Evolutionary conservation across 164 flowering plant genomes (phyloP).

Genomic region (Magnolia changhungtana): DNA sequence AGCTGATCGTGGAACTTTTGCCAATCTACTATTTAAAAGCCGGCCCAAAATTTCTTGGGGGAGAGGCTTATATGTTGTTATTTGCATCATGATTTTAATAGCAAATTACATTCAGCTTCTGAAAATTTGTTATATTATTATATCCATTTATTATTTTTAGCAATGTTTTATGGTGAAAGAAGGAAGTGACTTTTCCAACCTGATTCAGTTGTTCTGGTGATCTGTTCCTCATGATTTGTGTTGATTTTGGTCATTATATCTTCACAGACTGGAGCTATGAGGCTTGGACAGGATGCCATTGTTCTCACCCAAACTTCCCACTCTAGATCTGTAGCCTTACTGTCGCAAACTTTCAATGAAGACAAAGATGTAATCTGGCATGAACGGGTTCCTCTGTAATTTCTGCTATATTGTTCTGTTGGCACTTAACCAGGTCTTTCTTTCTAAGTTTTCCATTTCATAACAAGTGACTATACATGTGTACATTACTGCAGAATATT

Average conservation of each 20-base stretch:
- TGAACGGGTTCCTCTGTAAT: neutral
- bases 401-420: neutral
- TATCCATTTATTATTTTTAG: too few species aligned
- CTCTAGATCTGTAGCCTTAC: conserved; percentile 63
- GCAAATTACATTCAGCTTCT: neutral
- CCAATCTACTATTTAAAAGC: too few species aligned
- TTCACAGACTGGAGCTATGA: conserved; percentile 54
- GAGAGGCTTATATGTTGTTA: too few species aligned
- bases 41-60: too few species aligned
- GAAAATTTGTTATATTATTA: neutral
- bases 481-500: conserved; percentile 36
- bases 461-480: neutral
- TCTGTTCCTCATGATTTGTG: neutral
- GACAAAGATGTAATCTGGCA: conserved; percentile 41
- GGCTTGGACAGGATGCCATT: conserved; percentile 57
- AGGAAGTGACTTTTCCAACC: neutral
- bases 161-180: too few species aligned
- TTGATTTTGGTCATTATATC: conserved; percentile 5
- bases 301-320: conserved; percentile 49
- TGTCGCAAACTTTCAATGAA: conserved; percentile 58
- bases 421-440: neutral
- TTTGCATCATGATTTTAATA: too few species aligned
- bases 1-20: too few species aligned
- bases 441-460: neutral
- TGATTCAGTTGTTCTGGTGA: neutral